Evolutionary conservation across 805 yeast genomes (phyloP).

Genomic region (Kluyveromyces aestuarii): DNA sequence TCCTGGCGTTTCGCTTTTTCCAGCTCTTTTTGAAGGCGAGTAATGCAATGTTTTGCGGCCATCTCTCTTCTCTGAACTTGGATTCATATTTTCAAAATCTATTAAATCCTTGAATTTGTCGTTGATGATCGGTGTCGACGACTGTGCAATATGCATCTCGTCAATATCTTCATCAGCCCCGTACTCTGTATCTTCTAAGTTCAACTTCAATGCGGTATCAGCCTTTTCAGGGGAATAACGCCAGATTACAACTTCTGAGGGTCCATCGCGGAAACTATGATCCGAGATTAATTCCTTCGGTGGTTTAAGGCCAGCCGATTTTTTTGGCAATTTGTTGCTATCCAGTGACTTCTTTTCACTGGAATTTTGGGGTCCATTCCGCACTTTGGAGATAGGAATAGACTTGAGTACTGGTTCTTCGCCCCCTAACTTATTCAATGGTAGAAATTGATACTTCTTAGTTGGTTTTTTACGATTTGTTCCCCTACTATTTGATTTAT

Average conservation of each 20-base stretch:
- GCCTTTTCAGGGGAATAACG: slow-evolving; percentile 19
- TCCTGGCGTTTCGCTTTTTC: slow-evolving; percentile 5
- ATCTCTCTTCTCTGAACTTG: slow-evolving; percentile 2
- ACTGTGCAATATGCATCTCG: slow-evolving; percentile 7
- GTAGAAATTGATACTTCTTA: slow-evolving; percentile 22
- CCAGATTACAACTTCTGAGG: slow-evolving; percentile 27
- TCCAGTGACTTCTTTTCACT: slow-evolving; percentile 3
- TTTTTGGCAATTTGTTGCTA: neutral
- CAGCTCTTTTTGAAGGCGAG: neutral
- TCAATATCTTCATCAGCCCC: slow-evolving; percentile 10
- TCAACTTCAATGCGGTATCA: slow-evolving; percentile 3
- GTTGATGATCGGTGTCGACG: slow-evolving; percentile 26
- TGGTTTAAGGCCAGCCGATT: slow-evolving; percentile 2
- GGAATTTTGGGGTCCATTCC: slow-evolving; percentile 13
- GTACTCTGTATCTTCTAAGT: slow-evolving; percentile 11
- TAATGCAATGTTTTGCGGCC: slow-evolving; percentile 1
- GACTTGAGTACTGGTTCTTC: slow-evolving; percentile 15
- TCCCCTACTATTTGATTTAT: slow-evolving; percentile 1
- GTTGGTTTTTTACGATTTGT: neutral
- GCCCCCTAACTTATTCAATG: slow-evolving; percentile 15
- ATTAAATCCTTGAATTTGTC: slow-evolving; percentile 18
- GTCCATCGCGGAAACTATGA: slow-evolving; percentile 5
- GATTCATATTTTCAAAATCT: slow-evolving; percentile 18
- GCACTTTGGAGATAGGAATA: slow-evolving; percentile 23
- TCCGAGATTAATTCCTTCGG: slow-evolving; percentile 1